Percentiles rank a stretch among this genome's conserved stretches.
These are phyloP conservation scores for Nakazawaea pomicola DNA, from an alignment of 805 yeast genomes.

Conservation along the genomic window DNA sequence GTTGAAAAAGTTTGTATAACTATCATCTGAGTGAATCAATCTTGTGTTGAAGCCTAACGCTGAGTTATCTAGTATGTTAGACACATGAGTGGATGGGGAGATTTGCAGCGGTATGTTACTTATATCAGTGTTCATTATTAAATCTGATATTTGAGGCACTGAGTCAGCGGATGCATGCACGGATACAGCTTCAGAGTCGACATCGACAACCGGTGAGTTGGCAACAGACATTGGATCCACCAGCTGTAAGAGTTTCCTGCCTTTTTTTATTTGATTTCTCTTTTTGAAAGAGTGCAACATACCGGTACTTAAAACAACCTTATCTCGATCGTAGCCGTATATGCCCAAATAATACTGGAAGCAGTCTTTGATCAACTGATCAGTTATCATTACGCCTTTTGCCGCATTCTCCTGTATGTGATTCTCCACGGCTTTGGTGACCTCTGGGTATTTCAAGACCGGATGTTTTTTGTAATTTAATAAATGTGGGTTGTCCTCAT, in stretches of 20 bases:
- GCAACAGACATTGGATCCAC: no score
- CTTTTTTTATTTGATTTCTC: slow-evolving; percentile 21
- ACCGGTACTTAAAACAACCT: slow-evolving; percentile 26
- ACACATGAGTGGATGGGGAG: background rate
- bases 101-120: slow-evolving; percentile 1
- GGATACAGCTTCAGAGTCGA: no score
- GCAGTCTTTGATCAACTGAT: slow-evolving; percentile 20
- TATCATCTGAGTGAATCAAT: slow-evolving; percentile 31
- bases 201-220: no score
- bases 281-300: slow-evolving; percentile 29
- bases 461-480: slow-evolving; percentile 26
- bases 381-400: slow-evolving; percentile 20
- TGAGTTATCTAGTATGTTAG: slow-evolving; percentile 3
- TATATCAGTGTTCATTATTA: background rate
- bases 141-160: background rate
- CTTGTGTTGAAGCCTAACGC: slow-evolving; percentile 31
- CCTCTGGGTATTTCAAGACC: slow-evolving; percentile 28
- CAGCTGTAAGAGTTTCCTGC: no score
- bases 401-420: slow-evolving; percentile 16
- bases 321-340: slow-evolving; percentile 19
- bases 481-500: slow-evolving; percentile 21
- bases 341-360: slow-evolving; percentile 14
- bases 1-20: slow-evolving; percentile 16
- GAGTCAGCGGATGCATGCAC: background rate
- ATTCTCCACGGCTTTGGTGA: slow-evolving; percentile 26